These are phyloP conservation scores for Solanum chiquidenum DNA, from an alignment of 257 asterid species.

Conservation along the genomic window DNA sequence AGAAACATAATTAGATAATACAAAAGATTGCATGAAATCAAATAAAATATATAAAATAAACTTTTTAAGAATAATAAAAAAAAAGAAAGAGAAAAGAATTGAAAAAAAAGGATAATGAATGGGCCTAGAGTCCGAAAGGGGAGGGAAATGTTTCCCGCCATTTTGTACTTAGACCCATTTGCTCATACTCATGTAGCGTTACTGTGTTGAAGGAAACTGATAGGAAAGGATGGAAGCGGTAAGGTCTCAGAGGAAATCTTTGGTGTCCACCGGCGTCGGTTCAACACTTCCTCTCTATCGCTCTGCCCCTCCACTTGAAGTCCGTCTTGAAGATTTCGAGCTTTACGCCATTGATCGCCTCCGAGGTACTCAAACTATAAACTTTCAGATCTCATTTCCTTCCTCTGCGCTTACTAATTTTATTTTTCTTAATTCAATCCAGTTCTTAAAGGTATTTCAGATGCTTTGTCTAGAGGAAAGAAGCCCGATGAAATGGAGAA, in stretches of 20 bases:
- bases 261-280: conserved; percentile 16
- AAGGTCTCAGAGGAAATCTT: conserved; percentile 39
- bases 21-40: neutral
- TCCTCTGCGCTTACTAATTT: neutral
- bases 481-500: conserved; percentile 68
- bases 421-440: conserved; percentile 3
- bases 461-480: conserved; percentile 79
- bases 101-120: neutral
- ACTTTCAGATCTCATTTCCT: neutral
- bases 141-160: neutral
- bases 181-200: neutral
- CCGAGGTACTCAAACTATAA: conserved; percentile 38
- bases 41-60: too few species aligned
- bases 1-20: too few species aligned
- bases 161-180: neutral
- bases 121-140: neutral
- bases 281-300: conserved; percentile 63
- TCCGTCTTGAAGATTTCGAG: conserved; percentile 90
- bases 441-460: conserved; percentile 88
- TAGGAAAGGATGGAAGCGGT: conserved; percentile 44
- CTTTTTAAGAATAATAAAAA: neutral
- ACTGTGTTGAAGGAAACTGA: neutral
- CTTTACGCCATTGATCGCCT: conserved; percentile 76
- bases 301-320: conserved; percentile 78
- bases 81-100: too few species aligned